These are phyloP conservation scores for Cryptosporidium xiaoi DNA, from an alignment of 169 alveolate species.

Conservation along the genomic window DNA sequence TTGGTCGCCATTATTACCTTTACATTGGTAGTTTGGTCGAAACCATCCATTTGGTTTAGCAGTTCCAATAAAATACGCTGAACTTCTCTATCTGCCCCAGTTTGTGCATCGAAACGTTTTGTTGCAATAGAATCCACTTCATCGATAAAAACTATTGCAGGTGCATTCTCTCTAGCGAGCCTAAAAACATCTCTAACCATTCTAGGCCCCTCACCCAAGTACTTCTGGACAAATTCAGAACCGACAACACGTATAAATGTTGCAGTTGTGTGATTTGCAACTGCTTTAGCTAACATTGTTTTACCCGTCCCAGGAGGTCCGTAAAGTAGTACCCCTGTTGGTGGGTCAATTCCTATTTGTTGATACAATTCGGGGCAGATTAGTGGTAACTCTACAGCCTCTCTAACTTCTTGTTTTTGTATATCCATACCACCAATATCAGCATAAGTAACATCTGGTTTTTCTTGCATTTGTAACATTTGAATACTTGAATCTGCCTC, in stretches of 20 bases:
- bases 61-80: conserved; percentile 97
- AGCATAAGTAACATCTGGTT: conserved; percentile 98
- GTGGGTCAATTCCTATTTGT: conserved; percentile 99
- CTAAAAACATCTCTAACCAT: conserved; percentile 99
- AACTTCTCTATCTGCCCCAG: conserved; percentile 99
- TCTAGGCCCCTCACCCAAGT: conserved; percentile 99
- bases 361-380: conserved; percentile 97
- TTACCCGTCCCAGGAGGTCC: conserved; percentile 99
- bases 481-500: conserved; percentile 98
- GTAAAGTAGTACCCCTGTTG: conserved; percentile 97
- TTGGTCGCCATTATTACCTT: conserved; percentile 99
- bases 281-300: conserved; percentile 99
- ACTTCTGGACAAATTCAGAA: conserved; percentile 98
- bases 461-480: conserved; percentile 95
- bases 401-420: conserved; percentile 98
- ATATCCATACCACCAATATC: conserved; percentile 99
- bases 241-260: conserved; percentile 98
- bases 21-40: conserved; percentile 96
- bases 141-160: conserved; percentile 97
- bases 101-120: conserved; percentile 95
- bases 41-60: conserved; percentile 99
- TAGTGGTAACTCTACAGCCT: conserved; percentile 99
- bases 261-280: conserved; percentile 98
- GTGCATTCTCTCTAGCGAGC: conserved; percentile 96
- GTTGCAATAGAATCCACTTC: conserved; percentile 99